phyloP scores from a whole-genome alignment of 139 green algal species.

The Chlamydomonas sp. region DNA sequence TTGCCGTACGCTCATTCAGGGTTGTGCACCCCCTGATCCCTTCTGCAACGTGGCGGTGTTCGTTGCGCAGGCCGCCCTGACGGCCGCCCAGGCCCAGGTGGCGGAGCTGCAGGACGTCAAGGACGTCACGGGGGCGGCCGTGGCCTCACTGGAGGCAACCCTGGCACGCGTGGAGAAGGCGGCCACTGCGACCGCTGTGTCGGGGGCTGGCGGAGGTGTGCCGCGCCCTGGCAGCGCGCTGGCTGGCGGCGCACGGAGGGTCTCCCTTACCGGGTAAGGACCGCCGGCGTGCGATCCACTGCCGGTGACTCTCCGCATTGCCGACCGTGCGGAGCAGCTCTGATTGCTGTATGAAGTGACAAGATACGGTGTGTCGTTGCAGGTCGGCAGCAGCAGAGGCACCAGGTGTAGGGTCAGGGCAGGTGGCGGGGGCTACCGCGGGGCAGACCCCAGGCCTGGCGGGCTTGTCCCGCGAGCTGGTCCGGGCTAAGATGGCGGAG shows the following conservation, averaged over 20 bases:
- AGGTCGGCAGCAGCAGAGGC: background rate
- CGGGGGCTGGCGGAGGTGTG: background rate
- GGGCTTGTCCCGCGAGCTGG: slow-evolving; percentile 65
- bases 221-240: background rate
- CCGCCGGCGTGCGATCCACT: too few relatives aligned
- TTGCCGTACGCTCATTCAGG: too few relatives aligned
- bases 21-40: too few relatives aligned
- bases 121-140: slow-evolving; percentile 59
- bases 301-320: too few relatives aligned
- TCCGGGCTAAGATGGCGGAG: slow-evolving; percentile 68
- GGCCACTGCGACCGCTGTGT: background rate
- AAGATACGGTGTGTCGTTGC: background rate
- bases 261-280: too few relatives aligned
- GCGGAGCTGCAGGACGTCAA: slow-evolving; percentile 52
- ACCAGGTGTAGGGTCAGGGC: background rate
- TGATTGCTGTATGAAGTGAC: background rate
- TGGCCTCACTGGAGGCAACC: slow-evolving; percentile 59
- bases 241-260: background rate
- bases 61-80: slow-evolving; percentile 23
- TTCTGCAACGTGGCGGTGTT: too few relatives aligned
- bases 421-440: background rate
- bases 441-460: slow-evolving; percentile 21
- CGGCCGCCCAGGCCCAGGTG: slow-evolving; percentile 10
- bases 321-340: too few relatives aligned
- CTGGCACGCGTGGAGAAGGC: slow-evolving; percentile 57